Conservation (phyloP, 1,139 yeast species). For the Arxiozyma telluris region DNA sequence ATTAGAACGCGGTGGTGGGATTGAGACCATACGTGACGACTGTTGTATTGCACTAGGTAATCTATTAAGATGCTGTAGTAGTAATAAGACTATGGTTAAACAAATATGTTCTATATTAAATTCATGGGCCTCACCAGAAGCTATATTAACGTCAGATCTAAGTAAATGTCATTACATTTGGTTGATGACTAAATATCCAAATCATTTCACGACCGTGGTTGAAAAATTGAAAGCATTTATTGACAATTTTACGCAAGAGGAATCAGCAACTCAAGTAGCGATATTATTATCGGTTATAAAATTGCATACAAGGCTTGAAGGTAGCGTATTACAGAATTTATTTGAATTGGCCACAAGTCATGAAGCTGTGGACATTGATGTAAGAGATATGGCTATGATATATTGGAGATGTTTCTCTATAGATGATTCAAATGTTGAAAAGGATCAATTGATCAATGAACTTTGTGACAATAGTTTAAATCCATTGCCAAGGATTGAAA, state of each 20-base stretch:
- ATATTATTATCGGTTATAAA: conserved; percentile 74
- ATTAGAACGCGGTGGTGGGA: conserved; percentile 44
- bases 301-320: conserved; percentile 39
- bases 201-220: conserved; percentile 50
- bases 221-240: conserved; percentile 42
- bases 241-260: conserved; percentile 60
- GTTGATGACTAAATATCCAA: conserved; percentile 84
- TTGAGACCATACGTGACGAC: conserved; percentile 75
- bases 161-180: conserved; percentile 51
- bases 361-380: conserved; percentile 80
- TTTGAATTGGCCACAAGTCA: conserved; percentile 65
- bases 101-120: conserved; percentile 24
- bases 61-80: conserved; percentile 71
- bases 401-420: conserved; percentile 88
- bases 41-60: conserved; percentile 70
- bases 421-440: conserved; percentile 27
- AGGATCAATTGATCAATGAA: conserved; percentile 21
- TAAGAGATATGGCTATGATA: conserved; percentile 86
- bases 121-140: conserved; percentile 25
- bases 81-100: conserved; percentile 32
- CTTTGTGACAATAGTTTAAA: conserved; percentile 30
- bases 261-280: conserved; percentile 65
- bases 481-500: conserved; percentile 57
- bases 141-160: conserved; percentile 20
- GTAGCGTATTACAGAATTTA: conserved; percentile 54